Base-by-base conservation (phyloP, 192 early-diverging fungal genomes). In the Pecoramyces ruminantium region DNA sequence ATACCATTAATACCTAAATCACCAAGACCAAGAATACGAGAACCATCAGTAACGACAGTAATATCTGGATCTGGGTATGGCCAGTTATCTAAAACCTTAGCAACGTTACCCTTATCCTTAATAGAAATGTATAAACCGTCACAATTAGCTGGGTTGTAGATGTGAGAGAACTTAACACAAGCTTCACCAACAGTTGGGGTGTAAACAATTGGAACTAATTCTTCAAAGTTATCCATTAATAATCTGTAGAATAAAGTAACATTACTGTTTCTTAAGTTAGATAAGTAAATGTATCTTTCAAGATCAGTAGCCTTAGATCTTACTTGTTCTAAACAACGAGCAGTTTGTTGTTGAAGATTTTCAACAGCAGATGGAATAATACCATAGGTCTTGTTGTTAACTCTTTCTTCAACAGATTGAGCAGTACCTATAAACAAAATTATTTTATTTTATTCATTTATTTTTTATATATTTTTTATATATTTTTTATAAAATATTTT, bases 1-100 rank as follows among this genome's bases (percentile, higher is more conserved):
- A 97, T 95, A 51, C 97, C 97, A 85, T 95, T 95, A 78, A 97
- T 91, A 84, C 96, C 97, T 38, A 96, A 89, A 84, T 98, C 96
- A 79, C 97, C 97, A 29, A 97, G 89, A 28, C 97, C 97, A 51
- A 98, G 88, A 82, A 98, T 96, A 81, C 95, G 92, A 30, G 93
- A 94, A 29, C 97, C 96, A 84, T 98, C 97, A 5, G 96, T 95
- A 80, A 98, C 94, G 40, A 98, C 97, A n/a, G 93, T 89, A 79
- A 95, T 96, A 8, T 84, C 81, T 38, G 86, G 83, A 40, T 91
- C 88, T 40, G 89, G 88, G 21, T 89, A 89, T 30, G 85, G 90
- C 89, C 95, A 97, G 86, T 93, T 93, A 81, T 85, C 86, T 77
- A 97, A 92, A 80, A 96, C 88, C 82, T 93, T 85, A 80, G 87